These are phyloP conservation scores for Conticribra weissflogii DNA, from an alignment of 108 stramenopile species.

Conservation along the genomic window DNA sequence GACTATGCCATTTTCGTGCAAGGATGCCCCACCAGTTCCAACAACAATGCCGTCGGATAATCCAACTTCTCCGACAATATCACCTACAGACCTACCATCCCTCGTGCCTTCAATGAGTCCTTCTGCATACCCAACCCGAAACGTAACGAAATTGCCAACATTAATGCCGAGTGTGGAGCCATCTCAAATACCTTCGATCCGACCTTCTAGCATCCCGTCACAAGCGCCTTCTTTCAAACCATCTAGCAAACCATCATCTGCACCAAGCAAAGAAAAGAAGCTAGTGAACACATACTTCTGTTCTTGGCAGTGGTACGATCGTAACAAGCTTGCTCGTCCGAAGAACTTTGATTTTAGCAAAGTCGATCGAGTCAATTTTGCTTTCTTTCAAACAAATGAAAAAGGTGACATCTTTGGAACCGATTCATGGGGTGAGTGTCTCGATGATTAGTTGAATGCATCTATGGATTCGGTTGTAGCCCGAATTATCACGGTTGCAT, in stretches of 20 bases:
- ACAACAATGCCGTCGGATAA: too few species aligned
- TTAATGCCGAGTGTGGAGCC: neutral
- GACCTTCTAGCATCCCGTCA: neutral
- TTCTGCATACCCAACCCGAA: too few species aligned
- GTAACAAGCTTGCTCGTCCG: conserved; percentile 29
- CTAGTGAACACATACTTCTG: conserved; percentile 6
- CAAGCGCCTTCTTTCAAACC: neutral
- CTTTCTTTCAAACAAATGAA: conserved; percentile 45
- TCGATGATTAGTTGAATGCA: too few species aligned
- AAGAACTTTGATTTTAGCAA: conserved; percentile 44
- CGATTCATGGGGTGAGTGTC: conserved; percentile 31
- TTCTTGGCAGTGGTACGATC: conserved; percentile 44
- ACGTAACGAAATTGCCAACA: too few species aligned
- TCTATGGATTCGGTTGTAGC: too few species aligned
- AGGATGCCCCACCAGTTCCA: too few species aligned
- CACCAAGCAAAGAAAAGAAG: conserved; percentile 1
- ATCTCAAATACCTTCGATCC: neutral
- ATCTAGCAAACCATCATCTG: neutral
- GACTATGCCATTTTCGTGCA: too few species aligned
- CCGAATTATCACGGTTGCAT: too few species aligned
- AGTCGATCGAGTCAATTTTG: conserved; percentile 41
- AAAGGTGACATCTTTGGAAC: conserved; percentile 39
- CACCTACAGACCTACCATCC: too few species aligned
- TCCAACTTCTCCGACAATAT: too few species aligned
- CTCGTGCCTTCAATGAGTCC: too few species aligned